Percentiles rank a stretch among this genome's conserved stretches.
Conservation (phyloP, 176 grass and related monocot species). For the Raddia distichophylla region DNA sequence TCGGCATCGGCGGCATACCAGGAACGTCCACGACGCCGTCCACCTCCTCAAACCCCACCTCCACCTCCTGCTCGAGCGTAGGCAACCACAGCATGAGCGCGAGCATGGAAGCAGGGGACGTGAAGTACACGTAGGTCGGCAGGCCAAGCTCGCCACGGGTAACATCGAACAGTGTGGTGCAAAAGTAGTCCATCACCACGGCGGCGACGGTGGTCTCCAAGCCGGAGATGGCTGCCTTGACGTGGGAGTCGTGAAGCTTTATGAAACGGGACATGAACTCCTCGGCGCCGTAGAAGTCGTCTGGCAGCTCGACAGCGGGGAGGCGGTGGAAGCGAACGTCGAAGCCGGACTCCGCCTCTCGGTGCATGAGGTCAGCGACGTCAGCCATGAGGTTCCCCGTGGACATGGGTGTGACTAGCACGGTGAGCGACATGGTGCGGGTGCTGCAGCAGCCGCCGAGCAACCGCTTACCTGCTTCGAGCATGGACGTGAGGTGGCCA, state of each 20-base stretch:
- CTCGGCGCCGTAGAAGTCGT: not conserved
- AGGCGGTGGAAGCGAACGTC: constrained; percentile 37
- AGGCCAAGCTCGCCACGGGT: constrained; percentile 27
- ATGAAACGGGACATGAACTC: constrained; percentile 41
- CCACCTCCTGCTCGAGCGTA: constrained; percentile 27
- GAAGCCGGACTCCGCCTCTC: not conserved
- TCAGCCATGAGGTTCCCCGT: not conserved
- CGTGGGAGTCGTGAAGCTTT: constrained; percentile 22
- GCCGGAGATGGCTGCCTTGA: constrained; percentile 34
- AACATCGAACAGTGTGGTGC: constrained; percentile 48
- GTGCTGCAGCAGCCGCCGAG: constrained; percentile 2
- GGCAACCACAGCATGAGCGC: constrained; percentile 46
- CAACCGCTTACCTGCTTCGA: constrained; percentile 33
- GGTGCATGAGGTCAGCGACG: not conserved
- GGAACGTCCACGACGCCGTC: constrained; percentile 16
- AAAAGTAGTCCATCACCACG: constrained; percentile 50
- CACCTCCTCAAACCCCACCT: constrained; percentile 14
- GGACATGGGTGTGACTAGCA: constrained; percentile 22
- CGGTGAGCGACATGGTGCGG: constrained; percentile 10
- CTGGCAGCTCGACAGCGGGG: constrained; percentile 30
- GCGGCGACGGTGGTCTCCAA: constrained; percentile 8
- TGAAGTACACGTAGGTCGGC: constrained; percentile 46
- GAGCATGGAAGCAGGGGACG: constrained; percentile 26
- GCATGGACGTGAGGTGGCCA: constrained; percentile 35
- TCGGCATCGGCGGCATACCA: constrained; percentile 37